These are phyloP conservation scores for Trichaptum fuscoviolaceum DNA, from an alignment of 768 basidiomycete genomes.

Conservation along the genomic window DNA sequence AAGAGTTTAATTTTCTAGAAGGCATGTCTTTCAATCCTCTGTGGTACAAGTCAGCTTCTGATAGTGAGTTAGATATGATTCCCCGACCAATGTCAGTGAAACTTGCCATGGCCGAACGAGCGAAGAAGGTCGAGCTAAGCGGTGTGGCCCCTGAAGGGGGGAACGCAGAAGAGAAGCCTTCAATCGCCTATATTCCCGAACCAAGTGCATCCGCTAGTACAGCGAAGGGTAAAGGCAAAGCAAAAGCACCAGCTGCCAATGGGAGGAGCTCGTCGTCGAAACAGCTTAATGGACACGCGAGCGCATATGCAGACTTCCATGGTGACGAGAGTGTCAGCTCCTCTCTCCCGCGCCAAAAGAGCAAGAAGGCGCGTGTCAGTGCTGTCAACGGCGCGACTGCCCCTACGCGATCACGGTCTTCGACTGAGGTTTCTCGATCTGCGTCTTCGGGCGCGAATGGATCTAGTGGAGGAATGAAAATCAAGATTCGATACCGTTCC, in stretches of 20 bases:
- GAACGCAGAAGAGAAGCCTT: constrained; percentile 18
- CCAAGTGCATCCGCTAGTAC: constrained; percentile 13
- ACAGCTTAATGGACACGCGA: not conserved
- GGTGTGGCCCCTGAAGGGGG: constrained; percentile 39
- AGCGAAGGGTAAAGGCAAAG: constrained; percentile 32
- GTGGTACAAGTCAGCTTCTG: not conserved
- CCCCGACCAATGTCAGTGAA: constrained; percentile 54
- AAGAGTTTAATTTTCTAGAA: constrained; percentile 68
- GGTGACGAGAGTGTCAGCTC: not conserved
- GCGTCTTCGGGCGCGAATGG: not conserved
- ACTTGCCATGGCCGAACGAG: constrained; percentile 54
- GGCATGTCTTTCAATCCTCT: constrained; percentile 32
- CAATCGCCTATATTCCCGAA: constrained; percentile 18
- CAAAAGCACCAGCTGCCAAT: constrained; percentile 21
- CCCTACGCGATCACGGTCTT: not conserved
- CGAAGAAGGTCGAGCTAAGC: constrained; percentile 43
- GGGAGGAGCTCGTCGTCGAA: constrained; percentile 2
- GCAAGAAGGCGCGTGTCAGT: not conserved
- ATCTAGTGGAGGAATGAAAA: not conserved
- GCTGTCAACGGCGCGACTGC: not conserved
- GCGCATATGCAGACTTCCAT: not conserved
- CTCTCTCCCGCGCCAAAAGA: not conserved
- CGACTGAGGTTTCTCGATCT: not conserved
- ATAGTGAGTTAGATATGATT: constrained; percentile 48
- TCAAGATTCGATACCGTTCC: not conserved